Percentiles rank a stretch among this genome's conserved stretches.
phyloP scores from a whole-genome alignment of 768 basidiomycete species.

The Calocera viscosa region DNA sequence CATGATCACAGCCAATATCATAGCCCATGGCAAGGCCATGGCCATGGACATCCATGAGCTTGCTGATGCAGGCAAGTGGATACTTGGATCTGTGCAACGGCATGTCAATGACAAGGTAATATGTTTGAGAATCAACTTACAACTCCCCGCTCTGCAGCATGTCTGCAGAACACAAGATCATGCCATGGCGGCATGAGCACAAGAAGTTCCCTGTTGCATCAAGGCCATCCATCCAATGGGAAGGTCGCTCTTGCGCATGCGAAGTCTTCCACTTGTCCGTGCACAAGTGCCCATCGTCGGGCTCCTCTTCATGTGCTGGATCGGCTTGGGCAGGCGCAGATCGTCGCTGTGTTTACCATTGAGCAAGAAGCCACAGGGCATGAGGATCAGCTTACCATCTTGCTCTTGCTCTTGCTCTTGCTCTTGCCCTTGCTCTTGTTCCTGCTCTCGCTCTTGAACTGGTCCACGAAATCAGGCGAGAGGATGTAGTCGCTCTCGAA shows the following conservation, averaged over 20 bases:
- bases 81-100: background rate
- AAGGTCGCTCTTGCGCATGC: conserved; percentile 20
- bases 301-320: too few relatives aligned
- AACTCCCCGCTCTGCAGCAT: conserved; percentile 9
- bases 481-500: background rate
- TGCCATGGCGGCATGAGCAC: background rate
- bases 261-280: background rate
- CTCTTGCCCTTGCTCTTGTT: background rate
- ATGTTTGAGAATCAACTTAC: background rate
- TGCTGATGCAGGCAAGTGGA: background rate
- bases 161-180: background rate
- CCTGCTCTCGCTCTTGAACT: too few relatives aligned
- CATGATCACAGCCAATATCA: background rate
- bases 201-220: background rate
- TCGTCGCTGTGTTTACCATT: background rate
- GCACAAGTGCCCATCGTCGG: background rate
- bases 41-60: background rate
- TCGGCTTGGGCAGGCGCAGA: background rate
- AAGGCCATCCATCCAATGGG: conserved; percentile 24
- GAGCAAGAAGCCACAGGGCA: background rate
- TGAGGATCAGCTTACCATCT: background rate
- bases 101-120: background rate
- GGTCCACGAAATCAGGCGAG: too few relatives aligned
- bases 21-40: background rate
- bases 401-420: background rate